Base-by-base conservation (phyloP, 2,329 filamentous ascomycete species). In the Fusarium sp. region DNA sequence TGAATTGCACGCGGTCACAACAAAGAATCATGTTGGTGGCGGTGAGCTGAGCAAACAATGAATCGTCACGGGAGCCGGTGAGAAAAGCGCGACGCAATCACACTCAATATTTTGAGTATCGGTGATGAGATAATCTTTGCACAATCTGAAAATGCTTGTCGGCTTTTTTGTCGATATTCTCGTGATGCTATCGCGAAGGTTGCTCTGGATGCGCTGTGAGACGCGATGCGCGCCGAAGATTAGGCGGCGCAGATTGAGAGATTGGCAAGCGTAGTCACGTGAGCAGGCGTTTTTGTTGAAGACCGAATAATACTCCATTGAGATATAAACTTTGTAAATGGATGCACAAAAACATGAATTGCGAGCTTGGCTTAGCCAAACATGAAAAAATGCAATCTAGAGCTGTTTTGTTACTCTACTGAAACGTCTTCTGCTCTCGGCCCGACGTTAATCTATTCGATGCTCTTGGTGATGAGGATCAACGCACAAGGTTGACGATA, bases 211-310 rank as follows among this genome's bases (percentile, higher is more conserved):
- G 60, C 52, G 56, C 58, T 41, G 26, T 15, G 52, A 52, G 63
- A 67, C 71, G 73, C 72, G 71, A 65, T 66, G 65, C 66, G 72
- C 73, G 68, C 73, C 73, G 73, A 75, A 46, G 73, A 72, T 75
- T 75, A 75, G 67, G 72, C 73, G 73, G 72, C 72, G 70, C 72
- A 69, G 61, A 71, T 60, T 46, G 44, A 58, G 62, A 69, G 65
- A 65, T 40, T 70, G 65, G 64, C 6, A 28, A 40, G 40, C 58
- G 65, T 58, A 57, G 60, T 73, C 71, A 73, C 71, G 71, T 73
- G 71, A 45, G 29, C 47, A 28, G 55, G 54, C 55, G 62, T 51
- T 13, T 12, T 26, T 15, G 34, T 13, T 34, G 29, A 35, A 11
- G 24, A 24, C 39, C 47, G 31, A 34, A 34, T 34, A 34, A 34